Conservation (phyloP, 2,329 filamentous ascomycete genomes). For the Ascochyta rabiei region DNA sequence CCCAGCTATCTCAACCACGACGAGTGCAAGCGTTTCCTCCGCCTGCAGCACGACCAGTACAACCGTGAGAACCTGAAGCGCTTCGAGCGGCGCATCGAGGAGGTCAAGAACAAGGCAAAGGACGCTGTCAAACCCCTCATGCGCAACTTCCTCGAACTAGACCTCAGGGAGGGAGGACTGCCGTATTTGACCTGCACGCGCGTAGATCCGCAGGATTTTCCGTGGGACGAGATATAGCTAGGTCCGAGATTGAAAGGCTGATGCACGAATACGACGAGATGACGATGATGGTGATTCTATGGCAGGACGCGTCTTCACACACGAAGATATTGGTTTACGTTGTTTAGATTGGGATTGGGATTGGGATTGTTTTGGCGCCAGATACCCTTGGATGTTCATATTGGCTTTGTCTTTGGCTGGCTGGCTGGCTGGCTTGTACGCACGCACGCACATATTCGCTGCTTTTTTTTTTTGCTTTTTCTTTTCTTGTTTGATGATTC, state of each 20-base stretch:
- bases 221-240: constrained; percentile 59
- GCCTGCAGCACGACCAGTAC: constrained; percentile 81
- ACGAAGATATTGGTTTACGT: background rate
- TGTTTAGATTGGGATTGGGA: background rate
- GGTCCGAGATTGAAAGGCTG: background rate
- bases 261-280: no score
- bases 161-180: constrained; percentile 63
- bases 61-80: constrained; percentile 82
- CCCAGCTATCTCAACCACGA: constrained; percentile 78
- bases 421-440: no score
- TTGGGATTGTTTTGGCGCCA: background rate
- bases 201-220: constrained; percentile 66
- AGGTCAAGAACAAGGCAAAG: constrained; percentile 82
- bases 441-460: no score
- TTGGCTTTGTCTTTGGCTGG: background rate
- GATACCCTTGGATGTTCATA: constrained; percentile 3
- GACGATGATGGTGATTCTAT: background rate
- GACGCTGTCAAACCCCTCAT: constrained; percentile 86
- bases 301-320: no score
- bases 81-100: constrained; percentile 86
- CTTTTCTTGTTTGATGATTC: background rate
- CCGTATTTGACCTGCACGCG: constrained; percentile 70
- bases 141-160: constrained; percentile 82
- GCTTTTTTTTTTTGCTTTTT: background rate
- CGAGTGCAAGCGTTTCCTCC: constrained; percentile 88